phyloP scores from a whole-genome alignment of 75 land plant species.

The Selaginella tamariscina region DNA sequence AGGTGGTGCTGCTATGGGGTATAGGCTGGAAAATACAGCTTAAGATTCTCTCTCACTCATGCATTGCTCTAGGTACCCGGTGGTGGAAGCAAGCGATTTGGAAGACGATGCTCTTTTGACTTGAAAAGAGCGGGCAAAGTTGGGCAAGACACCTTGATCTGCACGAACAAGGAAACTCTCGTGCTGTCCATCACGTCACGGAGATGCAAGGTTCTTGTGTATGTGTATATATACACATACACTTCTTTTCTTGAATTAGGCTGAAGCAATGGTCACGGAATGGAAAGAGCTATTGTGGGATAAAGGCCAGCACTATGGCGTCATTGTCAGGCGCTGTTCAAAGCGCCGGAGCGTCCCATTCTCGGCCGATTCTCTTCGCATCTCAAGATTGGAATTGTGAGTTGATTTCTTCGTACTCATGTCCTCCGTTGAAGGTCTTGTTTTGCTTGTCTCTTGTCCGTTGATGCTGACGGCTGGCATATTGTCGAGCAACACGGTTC shows the following conservation, averaged over 20 bases:
- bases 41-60: conserved; percentile 76
- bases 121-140: conserved; percentile 62
- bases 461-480: not conserved
- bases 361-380: conserved; percentile 96
- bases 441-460: no score
- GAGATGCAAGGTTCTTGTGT: no score
- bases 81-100: conserved; percentile 34
- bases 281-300: conserved; percentile 99
- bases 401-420: conserved; percentile 56
- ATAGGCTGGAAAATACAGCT: conserved; percentile 87
- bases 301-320: conserved; percentile 84
- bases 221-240: no score
- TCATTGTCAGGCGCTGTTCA: conserved; percentile 83
- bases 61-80: conserved; percentile 63
- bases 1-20: conserved; percentile 56
- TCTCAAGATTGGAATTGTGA: conserved; percentile 93
- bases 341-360: conserved; percentile 74
- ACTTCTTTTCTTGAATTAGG: no score
- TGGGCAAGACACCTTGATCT: conserved; percentile 90
- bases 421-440: conserved; percentile 68
- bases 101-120: conserved; percentile 66
- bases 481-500: conserved; percentile 53
- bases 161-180: conserved; percentile 45
- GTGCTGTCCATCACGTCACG: conserved; percentile 71
- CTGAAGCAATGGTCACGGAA: conserved; percentile 94